A percentile compares a stretch with the other conserved stretches of the same genome.
phyloP scores from a whole-genome alignment of 1,284 basidiomycete genomes.

The Moesziomyces aphidis region DNA sequence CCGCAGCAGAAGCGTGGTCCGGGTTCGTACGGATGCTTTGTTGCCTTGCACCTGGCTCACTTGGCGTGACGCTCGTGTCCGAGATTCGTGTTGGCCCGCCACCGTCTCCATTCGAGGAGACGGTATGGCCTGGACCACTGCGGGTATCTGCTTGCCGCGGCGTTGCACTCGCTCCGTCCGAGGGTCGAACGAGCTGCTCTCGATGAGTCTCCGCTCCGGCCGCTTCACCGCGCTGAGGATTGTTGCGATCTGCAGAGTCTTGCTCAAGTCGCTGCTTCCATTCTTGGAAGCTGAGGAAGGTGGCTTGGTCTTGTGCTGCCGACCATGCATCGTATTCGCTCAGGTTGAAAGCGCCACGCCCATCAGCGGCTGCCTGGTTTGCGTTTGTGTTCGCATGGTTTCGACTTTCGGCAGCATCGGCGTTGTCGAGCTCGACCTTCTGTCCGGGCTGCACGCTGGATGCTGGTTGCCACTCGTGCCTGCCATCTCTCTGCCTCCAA shows the following conservation, averaged over 20 bases:
- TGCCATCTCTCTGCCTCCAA: constrained; percentile 46
- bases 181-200: neutral
- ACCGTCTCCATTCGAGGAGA: neutral
- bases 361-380: neutral
- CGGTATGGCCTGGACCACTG: neutral
- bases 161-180: neutral
- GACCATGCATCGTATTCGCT: constrained; percentile 49
- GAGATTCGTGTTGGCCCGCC: neutral
- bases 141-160: neutral
- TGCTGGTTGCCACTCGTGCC: constrained; percentile 40
- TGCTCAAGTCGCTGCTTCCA: constrained; percentile 40
- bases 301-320: constrained; percentile 38
- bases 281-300: constrained; percentile 46
- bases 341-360: constrained; percentile 1
- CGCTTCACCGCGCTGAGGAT: neutral
- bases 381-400: neutral
- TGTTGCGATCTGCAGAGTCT: neutral
- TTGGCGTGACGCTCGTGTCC: neutral
- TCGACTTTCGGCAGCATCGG: neutral
- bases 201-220: neutral
- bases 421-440: neutral
- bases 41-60: too few species aligned
- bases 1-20: neutral
- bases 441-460: neutral
- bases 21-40: neutral